phyloP scores from a whole-genome alignment of 768 basidiomycete genomes.

The Nidula microcarpa region DNA sequence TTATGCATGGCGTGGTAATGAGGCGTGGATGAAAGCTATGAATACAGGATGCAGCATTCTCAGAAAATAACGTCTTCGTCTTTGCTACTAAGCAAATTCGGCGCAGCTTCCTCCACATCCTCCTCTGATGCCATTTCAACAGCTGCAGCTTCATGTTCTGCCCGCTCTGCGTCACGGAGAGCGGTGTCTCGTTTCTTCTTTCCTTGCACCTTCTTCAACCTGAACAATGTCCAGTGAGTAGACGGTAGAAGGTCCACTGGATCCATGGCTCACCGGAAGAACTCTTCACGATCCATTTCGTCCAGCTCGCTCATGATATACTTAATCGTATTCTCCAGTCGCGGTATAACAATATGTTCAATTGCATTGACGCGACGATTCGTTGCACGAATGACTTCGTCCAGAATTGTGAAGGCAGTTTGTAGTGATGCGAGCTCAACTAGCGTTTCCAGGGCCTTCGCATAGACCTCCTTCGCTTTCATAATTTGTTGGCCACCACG shows the following conservation, averaged over 20 bases:
- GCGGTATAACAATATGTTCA: slow-evolving; percentile 94
- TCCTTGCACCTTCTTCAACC: slow-evolving; percentile 94
- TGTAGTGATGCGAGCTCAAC: slow-evolving; percentile 96
- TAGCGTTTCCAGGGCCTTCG: slow-evolving; percentile 94
- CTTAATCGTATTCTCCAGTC: slow-evolving; percentile 95
- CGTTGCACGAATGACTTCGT: slow-evolving; percentile 99
- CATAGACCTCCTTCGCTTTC: slow-evolving; percentile 94
- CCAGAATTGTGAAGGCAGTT: slow-evolving; percentile 97
- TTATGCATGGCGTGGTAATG: too few species aligned
- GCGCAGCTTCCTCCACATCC: slow-evolving; percentile 29
- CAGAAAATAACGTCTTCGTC: slow-evolving; percentile 95
- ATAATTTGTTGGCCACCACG: slow-evolving; percentile 96
- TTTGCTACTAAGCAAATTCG: slow-evolving; percentile 75
- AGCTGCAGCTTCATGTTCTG: slow-evolving; percentile 22
- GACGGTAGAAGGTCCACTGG: neutral
- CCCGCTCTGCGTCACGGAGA: slow-evolving; percentile 23
- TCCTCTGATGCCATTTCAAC: slow-evolving; percentile 23
- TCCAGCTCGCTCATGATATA: slow-evolving; percentile 97
- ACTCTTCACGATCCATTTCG: slow-evolving; percentile 97
- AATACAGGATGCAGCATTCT: slow-evolving; percentile 8
- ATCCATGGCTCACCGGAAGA: slow-evolving; percentile 64
- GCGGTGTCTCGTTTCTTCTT: slow-evolving; percentile 91
- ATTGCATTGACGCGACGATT: slow-evolving; percentile 99
- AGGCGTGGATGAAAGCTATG: neutral
- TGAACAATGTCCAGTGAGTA: slow-evolving; percentile 19